These are phyloP conservation scores for Calonectria hawksworthii DNA, from an alignment of 2,329 filamentous ascomycete genomes.

Conservation along the genomic window DNA sequence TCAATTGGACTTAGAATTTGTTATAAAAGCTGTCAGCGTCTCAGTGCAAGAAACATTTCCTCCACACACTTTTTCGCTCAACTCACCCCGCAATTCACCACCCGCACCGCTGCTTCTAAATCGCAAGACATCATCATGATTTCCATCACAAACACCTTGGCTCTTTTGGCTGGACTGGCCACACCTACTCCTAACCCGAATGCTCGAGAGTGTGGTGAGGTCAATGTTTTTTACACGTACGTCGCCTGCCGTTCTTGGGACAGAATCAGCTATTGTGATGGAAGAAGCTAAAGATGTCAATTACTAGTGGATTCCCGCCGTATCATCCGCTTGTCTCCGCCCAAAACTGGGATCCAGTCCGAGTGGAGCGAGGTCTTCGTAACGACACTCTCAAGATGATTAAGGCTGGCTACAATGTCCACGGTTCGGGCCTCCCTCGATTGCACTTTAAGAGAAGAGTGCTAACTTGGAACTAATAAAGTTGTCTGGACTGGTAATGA, in stretches of 20 bases:
- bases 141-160: neutral
- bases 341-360: neutral
- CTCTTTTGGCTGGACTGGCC: neutral
- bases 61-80: neutral
- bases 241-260: no score
- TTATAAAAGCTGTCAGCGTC: neutral
- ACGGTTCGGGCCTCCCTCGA: neutral
- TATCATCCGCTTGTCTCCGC: neutral
- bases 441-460: no score
- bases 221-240: neutral
- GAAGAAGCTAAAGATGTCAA: neutral
- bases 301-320: neutral
- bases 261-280: neutral
- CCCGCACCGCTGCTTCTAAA: neutral
- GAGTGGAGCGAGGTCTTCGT: neutral
- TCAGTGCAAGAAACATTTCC: neutral
- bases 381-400: neutral
- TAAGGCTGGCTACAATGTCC: constrained; percentile 3
- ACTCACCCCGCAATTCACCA: neutral
- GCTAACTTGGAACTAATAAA: neutral
- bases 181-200: neutral
- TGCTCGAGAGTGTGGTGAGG: neutral
- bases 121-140: neutral
- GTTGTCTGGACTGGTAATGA: neutral
- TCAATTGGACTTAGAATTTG: neutral